Base-by-base conservation (phyloP, 805 yeast genomes). In the Kazachstania kunashirensis region DNA sequence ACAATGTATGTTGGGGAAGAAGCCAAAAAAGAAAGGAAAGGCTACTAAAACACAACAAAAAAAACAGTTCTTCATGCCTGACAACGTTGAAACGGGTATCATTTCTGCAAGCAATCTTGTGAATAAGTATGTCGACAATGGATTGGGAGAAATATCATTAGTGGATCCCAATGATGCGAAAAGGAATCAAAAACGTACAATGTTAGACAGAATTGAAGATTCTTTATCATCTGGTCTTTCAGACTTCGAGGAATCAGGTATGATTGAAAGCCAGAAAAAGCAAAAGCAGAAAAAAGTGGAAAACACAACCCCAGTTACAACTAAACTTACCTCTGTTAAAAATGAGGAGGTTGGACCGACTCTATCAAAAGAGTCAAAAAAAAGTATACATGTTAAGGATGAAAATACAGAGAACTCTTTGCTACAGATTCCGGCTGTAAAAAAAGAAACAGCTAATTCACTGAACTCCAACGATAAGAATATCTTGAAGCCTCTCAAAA, bases 41-140 rank as follows among this genome's bases (percentile, higher is more conserved):
- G 43, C 39, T 37, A 30, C 33, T 21, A 27, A 39, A 24, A 31
- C 41, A 17, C 35, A 41, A 2, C 29, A 37, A 20, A 20, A 47
- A 40, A 37, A 35, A 37, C 24, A 45, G 31, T 81, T 81, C 44
- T 77, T 75, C 53, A 76, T 81, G 84, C 92, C 92, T 0, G 82
- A 77, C 44, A 67, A 75, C 48, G 88, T 75, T 5, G 71, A 68
- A 28, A 70, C 78, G 0, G 88, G 85, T 0, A 80, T 82, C 45
- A 62, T 63, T 25, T 59, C 62, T 16, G 84, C 76, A 1, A 65
- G 73, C 2, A 54, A 55, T 4, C 46, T 79, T 50, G 68, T 77
- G 0, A 55, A 57, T 23, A 63, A 61, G 38, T 40, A 36, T 27
- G 28, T 27, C 4, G 24, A 23, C 5, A 34, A 29, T 14, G 27